A percentile compares a stretch with the other conserved stretches of the same genome.
phyloP scores from a whole-genome alignment of 169 alveolate genomes.

The Cryptosporidium sp. region DNA sequence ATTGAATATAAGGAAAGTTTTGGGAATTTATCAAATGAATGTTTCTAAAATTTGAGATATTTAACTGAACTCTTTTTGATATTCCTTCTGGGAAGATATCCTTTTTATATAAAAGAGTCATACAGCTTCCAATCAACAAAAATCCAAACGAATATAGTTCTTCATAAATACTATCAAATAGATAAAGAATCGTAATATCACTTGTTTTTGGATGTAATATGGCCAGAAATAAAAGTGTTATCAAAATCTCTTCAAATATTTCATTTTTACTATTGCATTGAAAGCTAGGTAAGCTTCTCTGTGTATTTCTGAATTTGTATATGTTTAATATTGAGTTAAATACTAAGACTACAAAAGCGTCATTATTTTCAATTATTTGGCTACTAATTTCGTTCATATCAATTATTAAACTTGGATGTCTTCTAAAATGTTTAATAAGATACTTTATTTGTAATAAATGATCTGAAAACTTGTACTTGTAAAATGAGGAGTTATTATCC shows the following conservation, averaged over 20 bases:
- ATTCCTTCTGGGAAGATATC: slow-evolving; percentile 29
- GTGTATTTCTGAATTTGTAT: background rate
- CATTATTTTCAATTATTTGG: background rate
- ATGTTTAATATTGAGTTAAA: slow-evolving; percentile 47
- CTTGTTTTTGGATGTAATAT: slow-evolving; percentile 63
- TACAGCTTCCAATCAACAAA: slow-evolving; percentile 37
- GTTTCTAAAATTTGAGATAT: slow-evolving; percentile 51
- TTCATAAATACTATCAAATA: slow-evolving; percentile 1
- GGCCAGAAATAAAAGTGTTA: slow-evolving; percentile 25
- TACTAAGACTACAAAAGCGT: background rate
- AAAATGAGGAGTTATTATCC: slow-evolving; percentile 15
- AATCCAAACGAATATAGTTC: slow-evolving; percentile 66
- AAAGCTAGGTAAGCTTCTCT: background rate
- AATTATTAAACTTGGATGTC: slow-evolving; percentile 2
- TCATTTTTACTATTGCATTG: background rate
- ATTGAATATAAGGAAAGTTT: slow-evolving; percentile 54
- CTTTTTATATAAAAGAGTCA: slow-evolving; percentile 47
- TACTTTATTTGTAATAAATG: slow-evolving; percentile 18
- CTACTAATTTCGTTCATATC: background rate
- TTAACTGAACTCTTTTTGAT: slow-evolving; percentile 55
- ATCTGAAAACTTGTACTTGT: background rate
- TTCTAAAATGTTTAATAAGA: slow-evolving; percentile 6
- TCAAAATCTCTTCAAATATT: slow-evolving; percentile 27
- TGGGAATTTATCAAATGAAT: slow-evolving; percentile 40
- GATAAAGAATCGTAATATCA: slow-evolving; percentile 26